A percentile compares a stretch with the other conserved stretches of the same genome.
Conservation (phyloP, 2,329 filamentous ascomycete genomes). For the Pseudocercospora crystallina region DNA sequence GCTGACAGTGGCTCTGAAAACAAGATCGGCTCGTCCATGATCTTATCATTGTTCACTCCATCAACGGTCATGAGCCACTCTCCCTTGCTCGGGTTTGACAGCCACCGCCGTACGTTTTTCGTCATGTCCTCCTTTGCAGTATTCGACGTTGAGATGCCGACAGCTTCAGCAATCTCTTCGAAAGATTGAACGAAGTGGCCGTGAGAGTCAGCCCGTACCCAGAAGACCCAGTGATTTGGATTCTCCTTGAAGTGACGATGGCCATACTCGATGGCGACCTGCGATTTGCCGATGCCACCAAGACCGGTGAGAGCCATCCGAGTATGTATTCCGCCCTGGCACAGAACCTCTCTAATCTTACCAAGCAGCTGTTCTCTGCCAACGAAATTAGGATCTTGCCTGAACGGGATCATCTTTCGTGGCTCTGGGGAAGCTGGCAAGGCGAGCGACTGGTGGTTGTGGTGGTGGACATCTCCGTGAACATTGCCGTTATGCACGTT, state of each 20-base stretch:
- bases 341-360: no score
- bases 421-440: no score
- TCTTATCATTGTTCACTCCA: no score
- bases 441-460: no score
- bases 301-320: conserved; percentile 2
- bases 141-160: background rate
- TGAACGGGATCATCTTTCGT: no score
- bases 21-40: no score
- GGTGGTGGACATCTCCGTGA: no score
- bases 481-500: no score
- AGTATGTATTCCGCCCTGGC: no score
- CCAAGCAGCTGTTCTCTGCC: no score
- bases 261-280: conserved; percentile 3
- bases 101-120: background rate
- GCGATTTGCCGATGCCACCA: conserved; percentile 6
- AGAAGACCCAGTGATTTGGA: conserved; percentile 5
- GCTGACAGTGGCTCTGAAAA: background rate
- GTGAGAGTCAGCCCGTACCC: background rate
- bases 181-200: background rate
- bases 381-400: no score
- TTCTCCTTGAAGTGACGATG: background rate
- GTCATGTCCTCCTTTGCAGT: no score
- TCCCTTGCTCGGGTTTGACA: background rate
- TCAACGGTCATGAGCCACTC: background rate
- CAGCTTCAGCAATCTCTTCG: background rate